Conservation (phyloP, 2,329 filamentous ascomycete species). For the Nemania serpens region DNA sequence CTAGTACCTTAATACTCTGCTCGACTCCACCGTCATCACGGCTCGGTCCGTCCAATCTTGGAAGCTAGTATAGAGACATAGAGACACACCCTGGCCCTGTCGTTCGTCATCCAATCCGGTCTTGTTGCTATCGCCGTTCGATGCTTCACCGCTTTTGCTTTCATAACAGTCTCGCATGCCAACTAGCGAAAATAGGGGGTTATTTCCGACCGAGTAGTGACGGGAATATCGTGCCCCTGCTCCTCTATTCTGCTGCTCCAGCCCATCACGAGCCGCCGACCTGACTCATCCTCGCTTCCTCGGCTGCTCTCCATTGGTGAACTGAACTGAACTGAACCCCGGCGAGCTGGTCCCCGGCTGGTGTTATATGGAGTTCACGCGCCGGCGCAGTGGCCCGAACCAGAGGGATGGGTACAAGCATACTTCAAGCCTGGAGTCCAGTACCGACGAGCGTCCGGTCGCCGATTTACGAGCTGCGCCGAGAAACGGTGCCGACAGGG, state of each 20-base stretch:
- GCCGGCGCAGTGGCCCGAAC: conserved; percentile 13
- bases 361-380: conserved; percentile 15
- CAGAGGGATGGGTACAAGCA: conserved; percentile 14
- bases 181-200: conserved; percentile 14
- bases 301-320: conserved; percentile 10
- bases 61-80: neutral
- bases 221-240: neutral
- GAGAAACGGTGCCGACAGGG: conserved; percentile 12
- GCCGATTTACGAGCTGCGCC: conserved; percentile 17
- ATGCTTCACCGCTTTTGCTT: neutral
- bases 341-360: neutral
- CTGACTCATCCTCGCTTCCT: conserved; percentile 2
- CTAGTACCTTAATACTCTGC: neutral
- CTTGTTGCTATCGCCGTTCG: neutral
- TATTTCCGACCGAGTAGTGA: neutral
- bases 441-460: neutral
- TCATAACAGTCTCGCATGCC: neutral
- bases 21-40: conserved; percentile 7
- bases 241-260: neutral
- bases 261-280: too few relatives aligned
- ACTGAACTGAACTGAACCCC: neutral
- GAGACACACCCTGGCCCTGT: neutral
- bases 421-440: neutral
- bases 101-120: conserved; percentile 3
- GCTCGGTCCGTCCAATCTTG: conserved; percentile 3